Evolutionary conservation across 1,139 yeast genomes (phyloP), one percentile per base, ranked within the genome.

Genomic region (Nakaseomyces sp.): DNA sequence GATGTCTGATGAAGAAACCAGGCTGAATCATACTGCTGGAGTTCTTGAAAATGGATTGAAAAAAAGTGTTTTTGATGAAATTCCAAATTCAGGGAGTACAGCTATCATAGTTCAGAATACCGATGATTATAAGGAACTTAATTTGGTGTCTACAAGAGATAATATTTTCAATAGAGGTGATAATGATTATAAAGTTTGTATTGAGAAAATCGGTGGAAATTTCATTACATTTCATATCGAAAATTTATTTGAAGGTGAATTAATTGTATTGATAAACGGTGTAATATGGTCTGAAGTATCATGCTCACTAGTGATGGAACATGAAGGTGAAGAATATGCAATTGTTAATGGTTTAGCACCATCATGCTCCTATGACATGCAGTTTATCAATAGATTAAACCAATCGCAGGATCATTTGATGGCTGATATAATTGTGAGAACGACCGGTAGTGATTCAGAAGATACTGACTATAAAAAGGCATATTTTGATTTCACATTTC

Each of bases 331-430:
- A 41, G 64, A 61, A 31, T 65, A 67, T 47, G 70, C 74, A 33
- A 68, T 78, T 7, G 74, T 81, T 32, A 76, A 76, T 57, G 87
- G 87, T 1, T 65, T 82, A 42, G 77, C 85, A 10, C 84, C 88
- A 0, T 63, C 76, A 24, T 77, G 78, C 37, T 85, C 81, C 49
- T 82, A 80, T 54, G 86, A 79, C 53, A 73, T 82, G 43, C 84
- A 79, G 46, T 66, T 80, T 45, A 65, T 76, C 42, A 55, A 63
- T 43, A 66, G 72, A 41, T 64, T 70, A 18, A 64, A 65, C 40
- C 63, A 64, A 28, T 64, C 63, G 36, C 68, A 65, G 43, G 65
- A 67, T 41, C 65, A 65, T 41, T 54, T 71, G 35, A 59, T 72
- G 41, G 69, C 73, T 3, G 71, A 70, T 44, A 56, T 70, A 22